These are phyloP conservation scores for Myriosclerotinia scirpicola DNA, from an alignment of 2,329 filamentous ascomycete species.

Conservation along the genomic window DNA sequence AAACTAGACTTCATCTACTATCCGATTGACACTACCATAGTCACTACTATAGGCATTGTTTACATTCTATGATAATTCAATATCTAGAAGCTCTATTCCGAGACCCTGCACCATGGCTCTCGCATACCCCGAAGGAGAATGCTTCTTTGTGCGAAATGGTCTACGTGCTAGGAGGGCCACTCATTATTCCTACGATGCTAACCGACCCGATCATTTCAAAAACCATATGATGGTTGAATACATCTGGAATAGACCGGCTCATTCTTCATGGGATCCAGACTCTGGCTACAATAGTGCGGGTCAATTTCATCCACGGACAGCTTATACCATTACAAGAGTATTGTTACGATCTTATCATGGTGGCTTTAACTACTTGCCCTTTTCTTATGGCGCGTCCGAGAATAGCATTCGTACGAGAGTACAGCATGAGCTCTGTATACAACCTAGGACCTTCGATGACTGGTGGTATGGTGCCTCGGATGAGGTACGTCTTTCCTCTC, in stretches of 20 bases:
- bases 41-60: background rate
- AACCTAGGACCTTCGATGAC: background rate
- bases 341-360: background rate
- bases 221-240: slow-evolving; percentile 16
- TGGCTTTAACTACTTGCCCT: background rate
- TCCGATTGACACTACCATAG: background rate
- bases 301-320: background rate
- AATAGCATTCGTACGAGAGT: background rate
- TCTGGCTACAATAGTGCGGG: background rate
- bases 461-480: slow-evolving; percentile 5
- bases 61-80: background rate
- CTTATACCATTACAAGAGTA: background rate
- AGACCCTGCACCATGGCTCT: slow-evolving; percentile 1
- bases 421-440: slow-evolving; percentile 3
- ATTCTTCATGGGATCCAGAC: background rate
- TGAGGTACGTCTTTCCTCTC: background rate
- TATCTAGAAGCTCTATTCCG: background rate
- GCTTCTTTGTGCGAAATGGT: slow-evolving; percentile 11
- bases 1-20: too few relatives aligned
- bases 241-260: background rate
- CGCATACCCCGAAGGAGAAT: slow-evolving; percentile 12
- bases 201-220: background rate
- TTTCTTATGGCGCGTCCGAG: slow-evolving; percentile 3
- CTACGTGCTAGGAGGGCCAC: background rate
- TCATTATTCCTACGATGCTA: slow-evolving; percentile 7